phyloP scores from a whole-genome alignment of 176 grass and related monocot species.

The Musa schizocarpa region DNA sequence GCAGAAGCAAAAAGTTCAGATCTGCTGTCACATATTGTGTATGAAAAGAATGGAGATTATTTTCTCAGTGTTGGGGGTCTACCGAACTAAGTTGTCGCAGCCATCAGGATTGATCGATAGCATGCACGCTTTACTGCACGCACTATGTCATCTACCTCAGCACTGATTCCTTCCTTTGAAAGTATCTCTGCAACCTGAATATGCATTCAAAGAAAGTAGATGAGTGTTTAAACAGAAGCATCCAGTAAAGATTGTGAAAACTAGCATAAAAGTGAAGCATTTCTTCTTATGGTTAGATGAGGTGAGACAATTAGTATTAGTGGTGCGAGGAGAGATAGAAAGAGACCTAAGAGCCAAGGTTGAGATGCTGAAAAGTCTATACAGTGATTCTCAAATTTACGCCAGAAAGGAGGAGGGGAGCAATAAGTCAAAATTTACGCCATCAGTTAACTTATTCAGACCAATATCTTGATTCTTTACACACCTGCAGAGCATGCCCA shows the following conservation, averaged over 20 bases:
- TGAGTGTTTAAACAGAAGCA: background rate
- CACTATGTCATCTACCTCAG: conserved; percentile 93
- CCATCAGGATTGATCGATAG: conserved; percentile 62
- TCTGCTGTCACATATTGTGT: too few species aligned
- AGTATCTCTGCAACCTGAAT: conserved; percentile 84
- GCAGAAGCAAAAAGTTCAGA: too few species aligned
- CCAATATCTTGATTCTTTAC: conserved; percentile 2
- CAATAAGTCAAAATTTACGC: background rate
- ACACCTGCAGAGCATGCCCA: conserved; percentile 81
- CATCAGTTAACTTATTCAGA: background rate
- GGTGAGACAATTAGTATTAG: too few species aligned
- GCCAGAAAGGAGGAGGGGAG: background rate
- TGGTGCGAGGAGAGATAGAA: too few species aligned
- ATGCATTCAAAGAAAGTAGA: conserved; percentile 6
- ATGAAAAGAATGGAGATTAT: too few species aligned
- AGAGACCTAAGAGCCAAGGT: too few species aligned
- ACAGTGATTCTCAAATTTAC: background rate
- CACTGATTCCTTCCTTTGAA: conserved; percentile 89
- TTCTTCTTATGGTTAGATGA: too few species aligned
- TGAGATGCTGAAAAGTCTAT: too few species aligned
- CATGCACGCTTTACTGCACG: conserved; percentile 66
- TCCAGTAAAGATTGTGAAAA: background rate
- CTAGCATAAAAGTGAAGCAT: background rate
- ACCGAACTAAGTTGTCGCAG: conserved; percentile 46
- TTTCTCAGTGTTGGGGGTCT: too few species aligned